A percentile compares a stretch with the other conserved stretches of the same genome.
Evolutionary conservation across 139 green algal species (phyloP).

Genomic region (Coelastrella sp.): DNA sequence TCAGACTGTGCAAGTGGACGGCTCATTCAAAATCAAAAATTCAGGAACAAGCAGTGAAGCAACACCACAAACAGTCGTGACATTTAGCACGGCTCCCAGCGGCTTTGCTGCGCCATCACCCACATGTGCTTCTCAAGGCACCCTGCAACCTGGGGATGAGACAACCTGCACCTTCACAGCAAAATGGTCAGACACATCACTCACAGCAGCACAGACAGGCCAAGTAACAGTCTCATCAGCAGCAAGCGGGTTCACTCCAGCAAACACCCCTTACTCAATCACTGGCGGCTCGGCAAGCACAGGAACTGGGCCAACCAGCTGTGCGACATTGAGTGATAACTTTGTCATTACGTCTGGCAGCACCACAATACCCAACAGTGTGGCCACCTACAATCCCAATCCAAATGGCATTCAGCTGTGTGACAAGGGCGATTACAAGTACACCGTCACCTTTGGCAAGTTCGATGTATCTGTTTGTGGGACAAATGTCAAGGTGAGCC

Average conservation of each 20-base stretch:
- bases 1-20: not conserved
- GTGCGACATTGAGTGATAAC: conserved; percentile 4
- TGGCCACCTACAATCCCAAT: not conserved
- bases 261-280: not conserved
- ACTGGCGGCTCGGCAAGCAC: not conserved
- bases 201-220: not conserved
- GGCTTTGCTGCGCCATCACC: not conserved
- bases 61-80: not conserved
- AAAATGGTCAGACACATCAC: not conserved
- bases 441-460: conserved; percentile 13
- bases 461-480: not conserved
- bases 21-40: not conserved
- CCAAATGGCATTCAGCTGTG: conserved; percentile 9
- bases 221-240: not conserved
- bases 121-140: not conserved
- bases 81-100: not conserved
- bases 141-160: not conserved
- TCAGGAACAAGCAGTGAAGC: not conserved
- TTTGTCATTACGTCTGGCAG: conserved; percentile 3
- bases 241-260: not conserved
- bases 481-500: not conserved
- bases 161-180: not conserved
- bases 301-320: not conserved
- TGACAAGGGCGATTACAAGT: not conserved
- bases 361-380: not conserved